Evolutionary conservation across 345 rosid genomes (phyloP).

Genomic region (Brassica carinata): DNA sequence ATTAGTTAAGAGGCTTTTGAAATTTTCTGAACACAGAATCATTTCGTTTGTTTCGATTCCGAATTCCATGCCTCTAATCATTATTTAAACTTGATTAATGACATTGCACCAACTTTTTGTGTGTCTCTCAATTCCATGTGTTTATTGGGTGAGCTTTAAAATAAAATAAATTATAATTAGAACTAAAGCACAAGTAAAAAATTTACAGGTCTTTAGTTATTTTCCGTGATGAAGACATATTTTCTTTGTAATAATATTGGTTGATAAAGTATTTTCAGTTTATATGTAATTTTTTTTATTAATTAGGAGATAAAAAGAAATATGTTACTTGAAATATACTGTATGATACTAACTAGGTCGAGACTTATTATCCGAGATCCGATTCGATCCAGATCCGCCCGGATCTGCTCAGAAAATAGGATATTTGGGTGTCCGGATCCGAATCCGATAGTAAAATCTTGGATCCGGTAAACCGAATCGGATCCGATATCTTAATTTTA

Average conservation of each 20-base stretch:
- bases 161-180: background rate
- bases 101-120: conserved; percentile 32
- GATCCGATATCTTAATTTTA: too few species aligned
- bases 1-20: conserved; percentile 37
- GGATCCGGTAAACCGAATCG: too few species aligned
- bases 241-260: background rate
- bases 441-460: too few species aligned
- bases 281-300: background rate
- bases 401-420: too few species aligned
- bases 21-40: conserved; percentile 35
- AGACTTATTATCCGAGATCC: too few species aligned
- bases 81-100: conserved; percentile 35
- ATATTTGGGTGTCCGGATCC: too few species aligned
- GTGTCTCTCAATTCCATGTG: conserved; percentile 9
- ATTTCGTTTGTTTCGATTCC: conserved; percentile 39
- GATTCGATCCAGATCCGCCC: too few species aligned
- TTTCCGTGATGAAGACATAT: conserved; percentile 2
- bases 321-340: background rate
- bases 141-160: conserved; percentile 8
- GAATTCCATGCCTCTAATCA: conserved; percentile 38
- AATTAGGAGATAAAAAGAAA: background rate
- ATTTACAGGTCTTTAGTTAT: background rate
- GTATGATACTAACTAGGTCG: too few species aligned
- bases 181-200: background rate
- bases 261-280: background rate